Evolutionary conservation across 2,329 filamentous ascomycete species (phyloP).

Genomic region (Pestalotiopsis sp.): DNA sequence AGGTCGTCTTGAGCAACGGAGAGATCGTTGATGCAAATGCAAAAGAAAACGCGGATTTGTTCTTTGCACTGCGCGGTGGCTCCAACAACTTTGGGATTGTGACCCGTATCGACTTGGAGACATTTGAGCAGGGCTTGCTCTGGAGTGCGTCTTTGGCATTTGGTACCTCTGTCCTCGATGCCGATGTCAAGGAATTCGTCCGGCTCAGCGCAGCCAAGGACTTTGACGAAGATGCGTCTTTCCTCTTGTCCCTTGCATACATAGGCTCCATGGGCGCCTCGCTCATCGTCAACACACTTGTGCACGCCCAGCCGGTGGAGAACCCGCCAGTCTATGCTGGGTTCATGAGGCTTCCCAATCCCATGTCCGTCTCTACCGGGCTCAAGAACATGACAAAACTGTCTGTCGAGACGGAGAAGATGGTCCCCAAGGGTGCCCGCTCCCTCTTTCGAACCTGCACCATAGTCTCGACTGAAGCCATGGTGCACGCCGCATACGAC

Average conservation of each 20-base stretch:
- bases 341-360: too few species aligned
- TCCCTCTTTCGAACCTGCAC: not conserved
- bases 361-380: too few species aligned
- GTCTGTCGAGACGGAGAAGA: too few species aligned
- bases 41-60: conserved; percentile 18
- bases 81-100: not conserved
- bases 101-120: not conserved
- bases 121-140: not conserved
- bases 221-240: too few species aligned
- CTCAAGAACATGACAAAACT: too few species aligned
- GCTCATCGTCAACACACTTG: too few species aligned
- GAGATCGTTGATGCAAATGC: conserved; percentile 15
- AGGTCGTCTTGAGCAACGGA: conserved; percentile 16
- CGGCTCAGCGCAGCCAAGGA: too few species aligned
- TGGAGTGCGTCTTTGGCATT: not conserved
- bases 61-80: not conserved
- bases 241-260: too few species aligned
- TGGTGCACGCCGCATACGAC: not conserved
- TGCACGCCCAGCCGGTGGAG: too few species aligned
- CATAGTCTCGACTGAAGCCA: not conserved
- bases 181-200: too few species aligned
- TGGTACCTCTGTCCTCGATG: not conserved
- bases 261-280: too few species aligned
- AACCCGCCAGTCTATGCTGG: too few species aligned
- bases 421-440: not conserved